Percentiles rank a stretch among this genome's conserved stretches.
phyloP scores from a whole-genome alignment of 225 moss, liverwort and hornwort genomes.

The Bryum argenteum region DNA sequence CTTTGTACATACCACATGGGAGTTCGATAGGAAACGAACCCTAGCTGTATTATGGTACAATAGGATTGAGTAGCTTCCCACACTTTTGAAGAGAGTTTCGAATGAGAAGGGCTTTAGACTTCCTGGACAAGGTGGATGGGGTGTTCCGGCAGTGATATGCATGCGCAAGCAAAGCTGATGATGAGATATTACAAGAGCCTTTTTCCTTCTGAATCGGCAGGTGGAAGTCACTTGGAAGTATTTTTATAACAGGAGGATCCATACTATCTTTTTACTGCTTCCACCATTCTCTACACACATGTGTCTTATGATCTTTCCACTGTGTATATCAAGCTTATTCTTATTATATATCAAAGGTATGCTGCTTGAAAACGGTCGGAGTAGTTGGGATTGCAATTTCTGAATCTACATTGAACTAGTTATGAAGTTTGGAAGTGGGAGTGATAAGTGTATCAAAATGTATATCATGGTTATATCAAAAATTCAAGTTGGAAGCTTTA shows the following conservation, averaged over 20 bases:
- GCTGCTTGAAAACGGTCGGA: no score
- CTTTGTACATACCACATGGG: constrained; percentile 51
- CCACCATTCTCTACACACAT: constrained; percentile 1
- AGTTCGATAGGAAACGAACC: constrained; percentile 22
- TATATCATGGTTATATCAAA: no score
- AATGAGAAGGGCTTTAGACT: constrained; percentile 23
- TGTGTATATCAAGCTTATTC: no score
- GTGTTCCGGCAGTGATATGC: constrained; percentile 41
- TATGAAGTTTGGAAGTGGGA: no score
- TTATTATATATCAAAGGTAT: no score
- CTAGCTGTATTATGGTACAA: constrained; percentile 40
- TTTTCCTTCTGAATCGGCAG: constrained; percentile 41
- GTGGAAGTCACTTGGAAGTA: constrained; percentile 54
- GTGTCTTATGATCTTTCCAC: not conserved
- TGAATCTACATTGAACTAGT: no score
- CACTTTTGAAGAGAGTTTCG: constrained; percentile 35
- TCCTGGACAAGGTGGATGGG: constrained; percentile 36
- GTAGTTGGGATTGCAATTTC: no score
- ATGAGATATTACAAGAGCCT: constrained; percentile 30
- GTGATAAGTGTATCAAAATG: no score
- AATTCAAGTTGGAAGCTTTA: no score
- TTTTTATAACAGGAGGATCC: constrained; percentile 35
- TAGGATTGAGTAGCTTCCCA: constrained; percentile 34
- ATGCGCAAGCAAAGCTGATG: constrained; percentile 52
- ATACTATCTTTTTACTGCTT: constrained; percentile 28